Conservation (phyloP, 148 eudicot genomes). For the Oxyria digyna region DNA sequence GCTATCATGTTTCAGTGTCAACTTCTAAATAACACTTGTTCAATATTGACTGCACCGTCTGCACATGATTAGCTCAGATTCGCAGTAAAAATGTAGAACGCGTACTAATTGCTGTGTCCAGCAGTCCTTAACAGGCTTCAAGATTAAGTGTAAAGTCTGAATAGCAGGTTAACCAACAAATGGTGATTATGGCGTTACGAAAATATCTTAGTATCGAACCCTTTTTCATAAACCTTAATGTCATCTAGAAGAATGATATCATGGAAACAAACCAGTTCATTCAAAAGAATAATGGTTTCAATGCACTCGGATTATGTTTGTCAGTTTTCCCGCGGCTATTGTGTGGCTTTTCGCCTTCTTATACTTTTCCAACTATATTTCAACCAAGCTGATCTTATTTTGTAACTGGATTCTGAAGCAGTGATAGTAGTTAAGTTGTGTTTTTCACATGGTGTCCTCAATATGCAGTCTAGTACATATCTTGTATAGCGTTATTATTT, state of each 20-base stretch:
- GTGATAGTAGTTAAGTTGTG: neutral
- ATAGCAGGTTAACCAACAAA: neutral
- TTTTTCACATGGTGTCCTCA: neutral
- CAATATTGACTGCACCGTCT: too few species aligned
- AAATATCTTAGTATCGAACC: too few species aligned
- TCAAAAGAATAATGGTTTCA: too few species aligned
- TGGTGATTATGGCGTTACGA: neutral
- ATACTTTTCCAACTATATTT: neutral
- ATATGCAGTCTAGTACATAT: neutral
- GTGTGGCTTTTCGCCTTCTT: neutral
- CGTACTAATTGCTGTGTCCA: neutral
- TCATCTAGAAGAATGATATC: neutral
- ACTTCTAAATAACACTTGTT: neutral
- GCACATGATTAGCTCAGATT: neutral
- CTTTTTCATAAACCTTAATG: too few species aligned
- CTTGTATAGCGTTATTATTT: neutral
- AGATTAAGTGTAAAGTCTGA: neutral
- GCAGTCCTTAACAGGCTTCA: neutral
- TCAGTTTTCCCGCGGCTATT: neutral
- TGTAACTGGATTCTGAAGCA: neutral
- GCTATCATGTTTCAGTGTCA: neutral
- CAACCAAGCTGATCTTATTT: neutral
- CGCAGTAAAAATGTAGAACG: too few species aligned
- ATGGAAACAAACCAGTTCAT: neutral
- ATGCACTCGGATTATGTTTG: neutral